Percentiles rank a stretch among this genome's conserved stretches.
Conservation (phyloP, 768 basidiomycete species). For the Boletus patriciae region DNA sequence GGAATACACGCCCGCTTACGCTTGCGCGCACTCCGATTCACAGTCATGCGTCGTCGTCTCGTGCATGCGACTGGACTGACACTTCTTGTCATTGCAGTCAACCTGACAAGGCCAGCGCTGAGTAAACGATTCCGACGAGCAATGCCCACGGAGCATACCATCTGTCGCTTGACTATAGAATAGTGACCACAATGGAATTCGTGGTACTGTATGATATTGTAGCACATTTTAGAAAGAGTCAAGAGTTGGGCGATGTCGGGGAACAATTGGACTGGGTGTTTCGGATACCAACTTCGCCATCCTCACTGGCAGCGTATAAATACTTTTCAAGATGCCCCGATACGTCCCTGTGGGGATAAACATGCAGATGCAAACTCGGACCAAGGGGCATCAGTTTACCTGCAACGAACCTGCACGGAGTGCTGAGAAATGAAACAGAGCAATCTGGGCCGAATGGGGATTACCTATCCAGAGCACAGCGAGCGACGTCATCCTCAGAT, state of each 20-base stretch:
- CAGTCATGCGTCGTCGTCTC: conserved; percentile 38
- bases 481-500: conserved; percentile 1
- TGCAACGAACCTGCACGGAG: conserved; percentile 6
- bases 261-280: conserved; percentile 5
- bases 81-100: conserved; percentile 45
- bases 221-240: conserved; percentile 32
- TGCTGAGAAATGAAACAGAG: conserved; percentile 19
- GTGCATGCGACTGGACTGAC: conserved; percentile 43
- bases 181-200: conserved; percentile 37
- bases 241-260: background rate
- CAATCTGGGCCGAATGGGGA: conserved; percentile 13
- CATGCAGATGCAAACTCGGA: conserved; percentile 5
- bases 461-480: conserved; percentile 1
- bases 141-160: conserved; percentile 25
- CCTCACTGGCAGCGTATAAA: conserved; percentile 16
- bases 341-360: conserved; percentile 5
- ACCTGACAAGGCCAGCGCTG: conserved; percentile 35
- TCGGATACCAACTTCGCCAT: background rate
- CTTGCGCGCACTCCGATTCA: conserved; percentile 35
- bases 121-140: background rate
- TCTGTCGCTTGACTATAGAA: conserved; percentile 32
- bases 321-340: conserved; percentile 14
- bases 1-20: conserved; percentile 27
- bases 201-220: conserved; percentile 33
- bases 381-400: background rate